Conservation (phyloP, 768 basidiomycete species). For the Agaricus blazei region DNA sequence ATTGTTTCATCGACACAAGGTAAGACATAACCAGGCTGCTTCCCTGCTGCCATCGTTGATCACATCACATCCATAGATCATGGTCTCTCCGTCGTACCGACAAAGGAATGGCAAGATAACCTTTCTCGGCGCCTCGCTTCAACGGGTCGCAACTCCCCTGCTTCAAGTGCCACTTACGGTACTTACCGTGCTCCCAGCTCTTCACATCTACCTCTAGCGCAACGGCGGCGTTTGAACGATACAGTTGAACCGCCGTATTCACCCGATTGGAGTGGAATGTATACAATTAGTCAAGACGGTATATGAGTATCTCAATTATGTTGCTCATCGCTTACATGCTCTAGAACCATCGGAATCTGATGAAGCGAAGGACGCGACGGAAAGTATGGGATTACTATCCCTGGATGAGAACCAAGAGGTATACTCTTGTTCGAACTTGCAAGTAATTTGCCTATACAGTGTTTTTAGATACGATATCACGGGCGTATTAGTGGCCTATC, state of each 20-base stretch:
- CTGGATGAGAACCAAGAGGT: slow-evolving; percentile 77
- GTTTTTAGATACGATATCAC: slow-evolving; percentile 72
- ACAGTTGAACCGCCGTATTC: slow-evolving; percentile 18
- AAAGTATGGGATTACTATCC: slow-evolving; percentile 65
- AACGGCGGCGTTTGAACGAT: slow-evolving; percentile 43
- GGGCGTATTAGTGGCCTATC: slow-evolving; percentile 74
- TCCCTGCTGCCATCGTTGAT: background rate
- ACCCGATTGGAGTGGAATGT: slow-evolving; percentile 56
- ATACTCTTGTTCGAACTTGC: slow-evolving; percentile 1
- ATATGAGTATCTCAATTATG: slow-evolving; percentile 1
- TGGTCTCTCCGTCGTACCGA: slow-evolving; percentile 57
- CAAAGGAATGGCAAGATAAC: slow-evolving; percentile 75
- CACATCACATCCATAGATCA: slow-evolving; percentile 38
- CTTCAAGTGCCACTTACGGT: slow-evolving; percentile 16
- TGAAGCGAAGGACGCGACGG: slow-evolving; percentile 42
- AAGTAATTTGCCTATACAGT: background rate
- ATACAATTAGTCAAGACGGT: slow-evolving; percentile 45
- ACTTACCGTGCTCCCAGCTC: slow-evolving; percentile 16
- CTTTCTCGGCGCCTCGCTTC: slow-evolving; percentile 51
- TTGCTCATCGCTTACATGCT: background rate
- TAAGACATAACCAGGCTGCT: slow-evolving; percentile 14
- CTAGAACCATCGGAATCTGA: slow-evolving; percentile 17
- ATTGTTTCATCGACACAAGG: slow-evolving; percentile 73
- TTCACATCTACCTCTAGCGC: slow-evolving; percentile 20
- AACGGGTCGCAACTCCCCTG: slow-evolving; percentile 15